Conservation (phyloP, 805 yeast genomes). For the Yueomyces sinensis region DNA sequence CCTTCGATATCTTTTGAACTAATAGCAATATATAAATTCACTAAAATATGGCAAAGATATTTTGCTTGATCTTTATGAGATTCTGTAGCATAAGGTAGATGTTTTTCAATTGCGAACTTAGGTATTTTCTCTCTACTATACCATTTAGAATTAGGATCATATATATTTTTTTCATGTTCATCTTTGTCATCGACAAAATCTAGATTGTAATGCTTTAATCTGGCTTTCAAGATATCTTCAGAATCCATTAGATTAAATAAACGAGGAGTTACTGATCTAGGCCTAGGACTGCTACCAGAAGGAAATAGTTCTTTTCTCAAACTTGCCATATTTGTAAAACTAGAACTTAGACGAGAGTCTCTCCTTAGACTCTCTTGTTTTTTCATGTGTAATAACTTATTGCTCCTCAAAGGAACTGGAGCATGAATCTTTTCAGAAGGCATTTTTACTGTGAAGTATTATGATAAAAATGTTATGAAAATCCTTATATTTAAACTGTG, state of each 20-base stretch:
- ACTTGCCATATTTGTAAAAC: not conserved
- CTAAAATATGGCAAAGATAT: constrained; percentile 61
- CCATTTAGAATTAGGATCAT: constrained; percentile 26
- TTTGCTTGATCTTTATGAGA: constrained; percentile 51
- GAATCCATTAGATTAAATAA: constrained; percentile 8
- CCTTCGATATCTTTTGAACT: constrained; percentile 63
- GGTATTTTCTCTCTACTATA: constrained; percentile 25
- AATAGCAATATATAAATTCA: constrained; percentile 64
- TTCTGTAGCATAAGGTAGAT: constrained; percentile 67
- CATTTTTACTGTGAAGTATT: too few relatives aligned
- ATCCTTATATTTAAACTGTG: too few relatives aligned
- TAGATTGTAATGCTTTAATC: constrained; percentile 30
- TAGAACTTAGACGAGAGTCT: not conserved
- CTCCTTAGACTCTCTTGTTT: not conserved
- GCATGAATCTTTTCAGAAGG: too few relatives aligned
- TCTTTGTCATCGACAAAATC: constrained; percentile 36
- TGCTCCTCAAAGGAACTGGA: constrained; percentile 16
- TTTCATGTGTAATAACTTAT: constrained; percentile 6
- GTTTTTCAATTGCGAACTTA: constrained; percentile 19
- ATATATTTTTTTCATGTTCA: constrained; percentile 15
- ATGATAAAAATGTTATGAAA: too few relatives aligned
- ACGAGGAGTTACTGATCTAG: constrained; percentile 14
- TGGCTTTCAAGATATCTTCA: constrained; percentile 13
- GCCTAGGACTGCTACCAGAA: constrained; percentile 1
- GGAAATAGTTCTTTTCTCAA: not conserved